phyloP scores from a whole-genome alignment of 2,329 filamentous ascomycete genomes.

The Aspergillus sp. region DNA sequence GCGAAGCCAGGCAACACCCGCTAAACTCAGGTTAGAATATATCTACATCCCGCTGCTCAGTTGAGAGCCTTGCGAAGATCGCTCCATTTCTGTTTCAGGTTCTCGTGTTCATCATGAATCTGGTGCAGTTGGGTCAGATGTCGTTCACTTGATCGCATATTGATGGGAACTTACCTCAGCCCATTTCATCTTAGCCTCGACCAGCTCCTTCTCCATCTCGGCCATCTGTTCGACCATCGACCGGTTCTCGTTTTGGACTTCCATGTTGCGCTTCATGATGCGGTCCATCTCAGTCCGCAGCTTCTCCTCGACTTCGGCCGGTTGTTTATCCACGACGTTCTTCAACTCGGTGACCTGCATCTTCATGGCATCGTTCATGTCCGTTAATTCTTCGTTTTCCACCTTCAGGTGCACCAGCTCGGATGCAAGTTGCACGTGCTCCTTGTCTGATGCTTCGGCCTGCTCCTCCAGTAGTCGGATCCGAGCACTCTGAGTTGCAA shows the following conservation, averaged over 20 bases:
- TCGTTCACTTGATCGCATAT: background rate
- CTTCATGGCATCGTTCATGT: constrained; percentile 85
- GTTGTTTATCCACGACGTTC: constrained; percentile 84
- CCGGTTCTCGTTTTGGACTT: constrained; percentile 92
- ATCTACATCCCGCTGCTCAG: constrained; percentile 23
- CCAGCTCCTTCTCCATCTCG: constrained; percentile 89
- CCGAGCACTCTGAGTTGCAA: constrained; percentile 68
- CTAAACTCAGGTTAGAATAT: background rate
- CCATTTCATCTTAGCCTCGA: constrained; percentile 91
- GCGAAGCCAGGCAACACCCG: constrained; percentile 8
- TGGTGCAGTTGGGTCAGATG: constrained; percentile 38
- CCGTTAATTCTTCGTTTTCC: constrained; percentile 83
- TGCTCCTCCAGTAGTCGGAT: constrained; percentile 86
- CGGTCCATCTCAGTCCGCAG: constrained; percentile 85
- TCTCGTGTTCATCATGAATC: constrained; percentile 71
- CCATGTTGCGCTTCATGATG: constrained; percentile 87
- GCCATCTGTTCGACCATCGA: constrained; percentile 83
- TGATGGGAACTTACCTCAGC: constrained; percentile 71
- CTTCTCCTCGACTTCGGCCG: constrained; percentile 79
- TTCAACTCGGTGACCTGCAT: constrained; percentile 84
- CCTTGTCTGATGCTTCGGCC: constrained; percentile 81
- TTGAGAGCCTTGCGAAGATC: constrained; percentile 65
- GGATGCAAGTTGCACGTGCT: constrained; percentile 87
- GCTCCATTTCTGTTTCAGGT: constrained; percentile 73
- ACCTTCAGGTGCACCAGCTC: constrained; percentile 91